Evolutionary conservation across 495 filamentous ascomycete species (phyloP).

Genomic region (Penicillium ochrochloron): DNA sequence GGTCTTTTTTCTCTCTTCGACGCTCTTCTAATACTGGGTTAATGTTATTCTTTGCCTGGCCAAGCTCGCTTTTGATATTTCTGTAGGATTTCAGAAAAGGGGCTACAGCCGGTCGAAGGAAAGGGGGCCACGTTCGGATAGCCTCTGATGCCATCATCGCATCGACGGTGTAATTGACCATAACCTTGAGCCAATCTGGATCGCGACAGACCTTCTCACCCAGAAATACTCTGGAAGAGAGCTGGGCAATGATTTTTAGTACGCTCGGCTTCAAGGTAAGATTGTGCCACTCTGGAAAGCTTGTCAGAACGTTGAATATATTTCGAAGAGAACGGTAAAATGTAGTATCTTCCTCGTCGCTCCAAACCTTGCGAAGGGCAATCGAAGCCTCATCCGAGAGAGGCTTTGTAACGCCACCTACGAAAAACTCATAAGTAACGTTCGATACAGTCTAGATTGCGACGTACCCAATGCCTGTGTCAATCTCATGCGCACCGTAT

Average conservation of each 20-base stretch:
- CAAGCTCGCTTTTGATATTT: conserved; percentile 24
- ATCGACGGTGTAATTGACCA: neutral
- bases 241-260: conserved; percentile 44
- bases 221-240: no score
- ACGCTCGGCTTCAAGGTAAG: conserved; percentile 23
- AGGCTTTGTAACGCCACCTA: conserved; percentile 13
- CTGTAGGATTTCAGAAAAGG: neutral
- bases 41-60: conserved; percentile 28
- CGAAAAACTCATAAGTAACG: neutral
- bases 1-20: conserved; percentile 16
- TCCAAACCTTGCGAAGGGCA: conserved; percentile 8
- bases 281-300: conserved; percentile 37
- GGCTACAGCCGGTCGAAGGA: neutral
- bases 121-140: neutral
- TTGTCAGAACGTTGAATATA: neutral
- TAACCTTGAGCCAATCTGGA: neutral
- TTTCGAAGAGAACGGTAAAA: neutral
- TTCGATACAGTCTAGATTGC: neutral
- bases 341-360: conserved; percentile 21
- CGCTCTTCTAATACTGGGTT: conserved; percentile 28
- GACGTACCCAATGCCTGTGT: conserved; percentile 24
- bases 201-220: no score
- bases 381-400: conserved; percentile 22
- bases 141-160: neutral
- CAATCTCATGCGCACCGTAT: conserved; percentile 26